Evolutionary conservation across 2,329 filamentous ascomycete species (phyloP).

Genomic region (Fusarium heterosporum): DNA sequence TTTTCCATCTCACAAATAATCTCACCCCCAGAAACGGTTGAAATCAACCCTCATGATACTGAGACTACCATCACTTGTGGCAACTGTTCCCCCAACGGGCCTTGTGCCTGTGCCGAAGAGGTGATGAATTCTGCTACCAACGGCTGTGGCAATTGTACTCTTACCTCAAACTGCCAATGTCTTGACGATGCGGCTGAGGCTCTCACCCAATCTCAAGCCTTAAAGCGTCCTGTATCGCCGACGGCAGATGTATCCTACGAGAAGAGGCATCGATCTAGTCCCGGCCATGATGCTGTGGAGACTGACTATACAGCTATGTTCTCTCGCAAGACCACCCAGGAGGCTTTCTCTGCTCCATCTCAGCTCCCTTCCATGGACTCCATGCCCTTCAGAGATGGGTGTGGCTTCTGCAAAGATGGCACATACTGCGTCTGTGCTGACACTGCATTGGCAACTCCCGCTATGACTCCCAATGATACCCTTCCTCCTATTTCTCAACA

Average conservation of each 20-base stretch:
- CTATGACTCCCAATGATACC: slow-evolving; percentile 55
- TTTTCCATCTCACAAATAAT: slow-evolving; percentile 70
- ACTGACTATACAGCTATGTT: slow-evolving; percentile 80
- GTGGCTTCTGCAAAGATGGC: slow-evolving; percentile 85
- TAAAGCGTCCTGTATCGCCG: slow-evolving; percentile 65
- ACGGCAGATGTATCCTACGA: slow-evolving; percentile 58
- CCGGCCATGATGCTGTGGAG: slow-evolving; percentile 68
- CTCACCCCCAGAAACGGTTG: slow-evolving; percentile 61
- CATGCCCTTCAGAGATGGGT: slow-evolving; percentile 72
- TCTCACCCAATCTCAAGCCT: slow-evolving; percentile 49
- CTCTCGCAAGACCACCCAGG: slow-evolving; percentile 57
- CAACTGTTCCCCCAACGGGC: slow-evolving; percentile 63
- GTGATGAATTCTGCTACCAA: slow-evolving; percentile 64
- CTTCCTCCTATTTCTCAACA: slow-evolving; percentile 59
- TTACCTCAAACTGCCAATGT: slow-evolving; percentile 73
- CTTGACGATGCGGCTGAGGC: slow-evolving; percentile 69
- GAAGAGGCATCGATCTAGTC: slow-evolving; percentile 65
- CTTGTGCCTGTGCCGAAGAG: slow-evolving; percentile 70
- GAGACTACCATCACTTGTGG: slow-evolving; percentile 63
- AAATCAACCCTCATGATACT: slow-evolving; percentile 47
- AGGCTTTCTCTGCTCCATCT: slow-evolving; percentile 47
- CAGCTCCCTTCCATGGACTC: slow-evolving; percentile 52
- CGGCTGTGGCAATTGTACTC: slow-evolving; percentile 74
- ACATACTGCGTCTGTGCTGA: slow-evolving; percentile 87
- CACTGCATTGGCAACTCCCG: slow-evolving; percentile 56